phyloP scores from a whole-genome alignment of 1,284 basidiomycete genomes.

The Leccinum pachyderme region DNA sequence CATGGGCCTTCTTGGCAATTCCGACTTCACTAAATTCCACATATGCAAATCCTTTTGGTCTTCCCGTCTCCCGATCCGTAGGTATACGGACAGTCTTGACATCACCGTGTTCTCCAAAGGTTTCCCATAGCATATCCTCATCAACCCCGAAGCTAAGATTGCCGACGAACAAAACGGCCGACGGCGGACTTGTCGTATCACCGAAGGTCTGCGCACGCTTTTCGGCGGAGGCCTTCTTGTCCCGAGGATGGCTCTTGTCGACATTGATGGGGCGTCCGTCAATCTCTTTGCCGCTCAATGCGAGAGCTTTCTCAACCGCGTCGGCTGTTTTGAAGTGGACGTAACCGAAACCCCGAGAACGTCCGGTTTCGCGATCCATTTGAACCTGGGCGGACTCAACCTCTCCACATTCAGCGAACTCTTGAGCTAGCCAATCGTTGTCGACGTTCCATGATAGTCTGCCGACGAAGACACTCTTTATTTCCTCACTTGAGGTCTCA shows the following conservation, averaged over 20 bases:
- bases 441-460: constrained; percentile 97
- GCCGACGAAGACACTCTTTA: constrained; percentile 88
- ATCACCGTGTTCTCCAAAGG: constrained; percentile 88
- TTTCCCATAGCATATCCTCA: constrained; percentile 90
- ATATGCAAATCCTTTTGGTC: constrained; percentile 96
- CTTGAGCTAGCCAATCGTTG: constrained; percentile 91
- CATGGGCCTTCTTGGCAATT: constrained; percentile 80
- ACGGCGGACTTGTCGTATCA: constrained; percentile 71
- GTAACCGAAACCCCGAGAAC: constrained; percentile 92
- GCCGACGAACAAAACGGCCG: constrained; percentile 84
- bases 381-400: constrained; percentile 87
- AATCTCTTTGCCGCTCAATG: constrained; percentile 80
- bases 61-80: constrained; percentile 89
- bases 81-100: constrained; percentile 90
- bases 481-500: constrained; percentile 48
- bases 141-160: constrained; percentile 82
- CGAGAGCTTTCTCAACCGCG: constrained; percentile 76
- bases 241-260: constrained; percentile 72
- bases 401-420: constrained; percentile 89
- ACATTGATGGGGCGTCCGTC: constrained; percentile 90
- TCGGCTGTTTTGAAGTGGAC: constrained; percentile 86
- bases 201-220: constrained; percentile 78
- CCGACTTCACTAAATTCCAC: constrained; percentile 89
- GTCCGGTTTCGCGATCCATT: constrained; percentile 86
- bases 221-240: constrained; percentile 56